A percentile compares a stretch with the other conserved stretches of the same genome.
Evolutionary conservation across 148 eudicot species (phyloP).

Genomic region (Euryodendron excelsum): DNA sequence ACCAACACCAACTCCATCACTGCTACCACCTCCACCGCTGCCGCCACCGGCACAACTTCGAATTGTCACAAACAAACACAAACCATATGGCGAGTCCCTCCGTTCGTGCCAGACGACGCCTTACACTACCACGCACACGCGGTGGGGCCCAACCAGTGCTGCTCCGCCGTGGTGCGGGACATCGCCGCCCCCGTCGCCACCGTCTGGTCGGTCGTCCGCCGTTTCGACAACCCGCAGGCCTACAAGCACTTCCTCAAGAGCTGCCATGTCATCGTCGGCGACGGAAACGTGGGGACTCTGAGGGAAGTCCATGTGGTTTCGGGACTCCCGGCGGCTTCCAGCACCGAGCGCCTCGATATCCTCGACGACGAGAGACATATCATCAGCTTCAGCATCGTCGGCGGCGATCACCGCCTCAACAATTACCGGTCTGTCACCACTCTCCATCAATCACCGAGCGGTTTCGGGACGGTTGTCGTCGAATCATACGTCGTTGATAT

Average conservation of each 20-base stretch:
- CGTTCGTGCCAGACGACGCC: conserved; percentile 28
- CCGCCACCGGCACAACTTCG: background rate
- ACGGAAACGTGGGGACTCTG: conserved; percentile 31
- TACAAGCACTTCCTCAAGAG: conserved; percentile 45
- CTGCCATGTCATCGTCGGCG: conserved; percentile 39
- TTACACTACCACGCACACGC: conserved; percentile 48
- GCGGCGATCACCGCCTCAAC: conserved; percentile 30
- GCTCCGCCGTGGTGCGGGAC: conserved; percentile 52
- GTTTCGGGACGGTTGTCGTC: conserved; percentile 26
- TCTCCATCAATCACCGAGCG: conserved; percentile 16
- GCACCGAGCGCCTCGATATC: conserved; percentile 35
- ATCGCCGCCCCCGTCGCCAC: conserved; percentile 34
- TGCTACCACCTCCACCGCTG: conserved; percentile 13
- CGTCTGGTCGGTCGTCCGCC: conserved; percentile 45
- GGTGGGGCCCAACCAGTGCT: conserved; percentile 47
- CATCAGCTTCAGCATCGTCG: conserved; percentile 32
- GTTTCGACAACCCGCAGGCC: conserved; percentile 45
- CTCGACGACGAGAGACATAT: conserved; percentile 40
- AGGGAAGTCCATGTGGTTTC: conserved; percentile 29
- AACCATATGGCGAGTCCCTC: conserved; percentile 20
- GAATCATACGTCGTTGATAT: conserved; percentile 42
- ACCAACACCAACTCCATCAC: conserved; percentile 3
- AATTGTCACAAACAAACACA: conserved; percentile 9
- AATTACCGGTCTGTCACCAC: conserved; percentile 33
- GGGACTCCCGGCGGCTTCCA: conserved; percentile 31